Percentiles rank a stretch among this genome's conserved stretches.
These are phyloP conservation scores for Sanghuangporus weigelae DNA, from an alignment of 1,284 basidiomycete species.

Conservation along the genomic window DNA sequence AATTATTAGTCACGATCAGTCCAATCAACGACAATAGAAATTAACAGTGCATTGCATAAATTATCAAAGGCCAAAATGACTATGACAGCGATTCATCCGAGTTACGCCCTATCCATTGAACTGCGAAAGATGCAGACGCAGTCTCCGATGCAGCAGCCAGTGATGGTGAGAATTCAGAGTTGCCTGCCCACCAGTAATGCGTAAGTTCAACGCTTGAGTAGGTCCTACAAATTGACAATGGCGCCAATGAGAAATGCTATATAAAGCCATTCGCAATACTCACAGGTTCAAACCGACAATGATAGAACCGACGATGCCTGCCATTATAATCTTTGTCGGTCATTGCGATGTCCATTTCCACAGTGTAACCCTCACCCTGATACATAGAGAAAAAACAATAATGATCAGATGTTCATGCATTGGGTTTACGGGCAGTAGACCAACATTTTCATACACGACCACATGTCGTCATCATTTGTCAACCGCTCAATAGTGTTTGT, in stretches of 20 bases:
- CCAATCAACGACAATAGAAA: no score
- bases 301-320: slow-evolving; percentile 8
- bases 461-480: slow-evolving; percentile 3
- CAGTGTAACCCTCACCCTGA: slow-evolving; percentile 5
- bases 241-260: not conserved
- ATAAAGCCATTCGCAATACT: not conserved
- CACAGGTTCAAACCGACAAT: slow-evolving; percentile 7
- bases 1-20: no score
- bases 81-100: no score
- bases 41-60: no score
- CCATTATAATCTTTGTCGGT: not conserved
- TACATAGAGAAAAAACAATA: not conserved
- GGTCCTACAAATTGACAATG: not conserved
- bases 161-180: not conserved
- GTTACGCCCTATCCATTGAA: no score
- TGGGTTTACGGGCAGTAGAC: not conserved
- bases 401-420: not conserved
- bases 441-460: slow-evolving; percentile 11
- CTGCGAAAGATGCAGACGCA: not conserved
- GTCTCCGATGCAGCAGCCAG: not conserved
- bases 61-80: no score
- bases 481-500: slow-evolving; percentile 9
- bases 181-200: not conserved
- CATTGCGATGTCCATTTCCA: slow-evolving; percentile 4
- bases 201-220: slow-evolving; percentile 8